Evolutionary conservation across 768 basidiomycete genomes (phyloP).

Genomic region (Tremella mesenterica): DNA sequence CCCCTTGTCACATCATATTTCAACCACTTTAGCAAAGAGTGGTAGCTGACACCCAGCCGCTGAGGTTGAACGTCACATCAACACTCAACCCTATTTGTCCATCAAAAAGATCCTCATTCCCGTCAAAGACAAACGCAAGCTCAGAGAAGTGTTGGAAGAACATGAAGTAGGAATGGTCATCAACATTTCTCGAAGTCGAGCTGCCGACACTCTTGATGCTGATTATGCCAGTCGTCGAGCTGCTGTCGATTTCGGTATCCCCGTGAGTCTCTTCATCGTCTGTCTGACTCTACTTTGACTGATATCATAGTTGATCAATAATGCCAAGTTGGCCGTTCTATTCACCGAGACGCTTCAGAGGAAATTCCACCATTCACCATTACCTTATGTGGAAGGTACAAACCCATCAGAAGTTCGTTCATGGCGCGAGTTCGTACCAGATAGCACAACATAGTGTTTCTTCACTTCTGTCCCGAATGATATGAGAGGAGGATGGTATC

Average conservation of each 20-base stretch:
- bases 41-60: constrained; percentile 23
- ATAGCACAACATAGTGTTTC: constrained; percentile 3
- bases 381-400: constrained; percentile 70
- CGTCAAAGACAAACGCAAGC: constrained; percentile 85
- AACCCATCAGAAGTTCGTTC: constrained; percentile 82
- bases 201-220: constrained; percentile 68
- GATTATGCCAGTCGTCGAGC: constrained; percentile 95
- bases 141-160: constrained; percentile 76
- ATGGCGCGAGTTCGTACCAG: constrained; percentile 62
- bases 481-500: too few species aligned
- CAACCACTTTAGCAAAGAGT: too few species aligned
- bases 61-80: constrained; percentile 70
- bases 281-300: not conserved
- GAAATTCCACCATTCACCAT: constrained; percentile 28
- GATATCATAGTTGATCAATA: constrained; percentile 70
- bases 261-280: constrained; percentile 22
- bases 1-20: not conserved
- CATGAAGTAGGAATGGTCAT: constrained; percentile 90
- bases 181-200: constrained; percentile 77
- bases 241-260: constrained; percentile 87
- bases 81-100: constrained; percentile 63
- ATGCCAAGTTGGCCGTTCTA: constrained; percentile 75
- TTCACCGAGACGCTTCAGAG: constrained; percentile 71
- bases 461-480: too few species aligned
- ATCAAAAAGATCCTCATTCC: constrained; percentile 89